Evolutionary conservation across 2,329 filamentous ascomycete genomes (phyloP).

Genomic region (Tolypocladium amazonense): DNA sequence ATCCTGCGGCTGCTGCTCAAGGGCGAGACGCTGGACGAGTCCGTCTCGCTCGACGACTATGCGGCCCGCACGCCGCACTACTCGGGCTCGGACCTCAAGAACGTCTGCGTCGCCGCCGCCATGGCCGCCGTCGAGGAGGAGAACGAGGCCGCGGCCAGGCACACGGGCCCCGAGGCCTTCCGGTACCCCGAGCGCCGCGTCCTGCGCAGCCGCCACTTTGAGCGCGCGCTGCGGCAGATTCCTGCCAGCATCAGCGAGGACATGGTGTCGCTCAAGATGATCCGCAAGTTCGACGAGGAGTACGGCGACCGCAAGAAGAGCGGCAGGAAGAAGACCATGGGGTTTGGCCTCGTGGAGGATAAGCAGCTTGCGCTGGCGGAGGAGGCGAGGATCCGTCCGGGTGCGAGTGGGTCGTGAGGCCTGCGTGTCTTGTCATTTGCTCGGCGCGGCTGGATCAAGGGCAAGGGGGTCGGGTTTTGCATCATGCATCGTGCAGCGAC

Average conservation of each 20-base stretch:
- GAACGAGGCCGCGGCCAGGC: constrained; percentile 27
- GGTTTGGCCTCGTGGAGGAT: constrained; percentile 41
- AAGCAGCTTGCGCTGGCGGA: constrained; percentile 25
- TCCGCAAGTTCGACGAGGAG: constrained; percentile 91
- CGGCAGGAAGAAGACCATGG: constrained; percentile 45
- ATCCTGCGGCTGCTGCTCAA: constrained; percentile 64
- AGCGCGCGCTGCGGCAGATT: constrained; percentile 77
- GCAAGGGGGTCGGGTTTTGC: neutral
- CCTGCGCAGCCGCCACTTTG: constrained; percentile 64
- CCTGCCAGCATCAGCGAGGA: constrained; percentile 88
- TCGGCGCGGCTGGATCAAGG: neutral
- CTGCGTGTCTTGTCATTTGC: neutral
- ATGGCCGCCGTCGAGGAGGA: constrained; percentile 73
- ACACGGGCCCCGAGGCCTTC: constrained; percentile 33
- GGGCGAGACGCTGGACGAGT: constrained; percentile 50
- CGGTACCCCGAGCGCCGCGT: constrained; percentile 48
- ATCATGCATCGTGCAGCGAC: neutral
- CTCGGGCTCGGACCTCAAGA: constrained; percentile 76
- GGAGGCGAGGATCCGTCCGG: constrained; percentile 31
- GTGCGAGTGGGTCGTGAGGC: neutral
- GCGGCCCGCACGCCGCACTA: constrained; percentile 64
- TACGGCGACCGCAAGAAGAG: constrained; percentile 73
- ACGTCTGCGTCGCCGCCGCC: constrained; percentile 68
- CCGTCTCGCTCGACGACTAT: constrained; percentile 51
- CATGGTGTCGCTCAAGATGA: constrained; percentile 75